Base-by-base conservation (phyloP, 371 early-diverging fungal genomes). In the Mucor mucedo region DNA sequence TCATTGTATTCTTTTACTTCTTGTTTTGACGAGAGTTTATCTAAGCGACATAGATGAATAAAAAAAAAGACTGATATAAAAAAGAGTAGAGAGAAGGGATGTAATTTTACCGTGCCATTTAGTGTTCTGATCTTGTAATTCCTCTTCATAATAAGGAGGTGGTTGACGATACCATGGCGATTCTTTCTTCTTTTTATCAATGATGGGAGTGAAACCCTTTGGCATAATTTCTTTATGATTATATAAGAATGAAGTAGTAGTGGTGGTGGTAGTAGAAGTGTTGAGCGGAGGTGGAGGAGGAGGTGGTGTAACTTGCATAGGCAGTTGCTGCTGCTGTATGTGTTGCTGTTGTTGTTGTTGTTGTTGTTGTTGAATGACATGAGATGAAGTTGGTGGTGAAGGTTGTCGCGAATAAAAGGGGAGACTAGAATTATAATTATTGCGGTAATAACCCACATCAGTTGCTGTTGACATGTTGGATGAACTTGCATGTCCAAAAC, bases 1-100 rank as follows among this genome's bases (percentile, higher is more conserved):
- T 80, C 78, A 66, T 76, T 73, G 60, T 74, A 74, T 57, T 80
- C 76, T 45, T 62, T 59, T 50, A 28, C 50, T 40, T 50, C 50
- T 50, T 50, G 50, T 21, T 47, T 47, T 21, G 47, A n/a, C 16
- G 47, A 21, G 8, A 47, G 27, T 47, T 47, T 47, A 8, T 4
- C 4, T 21, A 8, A n/a, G n/a, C n/a, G n/a, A n/a, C n/a, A n/a
- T n/a, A n/a, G n/a, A n/a, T n/a, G n/a, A n/a, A n/a, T n/a, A n/a
- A 16, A 7, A 21, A 16, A 7, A 29, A 27, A 10, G 11, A 2
- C 28, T 30, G 11, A 28, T 32, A 28, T 11, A 10, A 50, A 50
- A 50, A 50, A 32, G 8, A 29, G 10, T 11, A 30, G n/a, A n/a
- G n/a, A n/a, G n/a, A 50, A 49, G 7, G 4, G 50, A 2, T 10